Evolutionary conservation across 495 filamentous ascomycete genomes (phyloP), one percentile per base, ranked within the genome.

Genomic region (Rhizodiscina lignyota): DNA sequence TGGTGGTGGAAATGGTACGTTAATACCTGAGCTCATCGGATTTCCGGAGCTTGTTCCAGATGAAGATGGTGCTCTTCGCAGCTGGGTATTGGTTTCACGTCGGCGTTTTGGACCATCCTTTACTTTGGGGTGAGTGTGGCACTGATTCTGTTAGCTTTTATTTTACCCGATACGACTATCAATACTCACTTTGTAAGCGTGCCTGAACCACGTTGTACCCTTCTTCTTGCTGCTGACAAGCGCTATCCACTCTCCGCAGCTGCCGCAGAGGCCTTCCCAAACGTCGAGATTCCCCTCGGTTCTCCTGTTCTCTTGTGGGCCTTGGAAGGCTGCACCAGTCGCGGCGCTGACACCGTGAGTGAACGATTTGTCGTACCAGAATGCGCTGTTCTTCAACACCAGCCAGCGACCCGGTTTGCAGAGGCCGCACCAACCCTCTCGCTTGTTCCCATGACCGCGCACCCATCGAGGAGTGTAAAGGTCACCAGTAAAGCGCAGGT

Each of bases 321-420:
- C 76, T 47, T 78, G 65, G 54, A 84, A 85, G 2, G 74, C 65
- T 39, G 60, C 68, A 5, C 79, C 80, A 11, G 78, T 83, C 16
- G 76, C 76, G 19, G 78, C 78, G 48, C 77, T 80, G 47, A 85
- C 80, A 21, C 79, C 79, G 38, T 84, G 80, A 2, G 74, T 79
- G 51, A 84, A 85, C 38, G 68, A 75, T 53, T 83, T 85, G 58
- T 85, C 79, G 50, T 85, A 85, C 79, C 79, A 85, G 55, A 79
- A 85, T 8, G 79, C 79, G 38, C 74, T 79, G 53, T 84, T 85
- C 60, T 85, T 85, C 36, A 85, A 55, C 13, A 83, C 79, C 10
- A 84, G 63, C 79, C 79, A 85, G 28, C 79, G 65, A 4, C 79
- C 79, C 3, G 79, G 79, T 48, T 80, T 81, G 58, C 79, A 85